Percentiles rank a stretch among this genome's conserved stretches.
phyloP scores from a whole-genome alignment of 2,329 filamentous ascomycete genomes.

The Cadophora sp. region DNA sequence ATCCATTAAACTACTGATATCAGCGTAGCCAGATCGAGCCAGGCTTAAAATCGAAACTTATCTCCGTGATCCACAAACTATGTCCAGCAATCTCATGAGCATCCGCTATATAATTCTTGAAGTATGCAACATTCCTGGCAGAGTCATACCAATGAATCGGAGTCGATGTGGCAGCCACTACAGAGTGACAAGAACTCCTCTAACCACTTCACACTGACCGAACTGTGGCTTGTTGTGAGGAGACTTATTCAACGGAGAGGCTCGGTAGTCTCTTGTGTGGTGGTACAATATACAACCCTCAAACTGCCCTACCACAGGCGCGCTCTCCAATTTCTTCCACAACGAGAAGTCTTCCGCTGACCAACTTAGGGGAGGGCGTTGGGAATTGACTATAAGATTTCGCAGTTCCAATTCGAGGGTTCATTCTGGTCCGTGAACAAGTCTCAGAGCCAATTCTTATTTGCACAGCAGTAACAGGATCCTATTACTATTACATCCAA shows the following conservation, averaged over 20 bases:
- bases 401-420: too few relatives aligned
- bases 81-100: slow-evolving; percentile 44
- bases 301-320: not conserved
- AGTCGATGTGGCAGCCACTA: slow-evolving; percentile 48
- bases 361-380: too few relatives aligned
- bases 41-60: not conserved
- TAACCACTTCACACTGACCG: slow-evolving; percentile 19
- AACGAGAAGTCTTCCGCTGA: not conserved
- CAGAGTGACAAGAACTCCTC: slow-evolving; percentile 20
- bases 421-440: too few relatives aligned
- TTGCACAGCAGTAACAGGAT: too few relatives aligned
- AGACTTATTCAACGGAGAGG: not conserved
- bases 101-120: slow-evolving; percentile 50
- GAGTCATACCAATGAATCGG: slow-evolving; percentile 55
- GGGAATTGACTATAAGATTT: too few relatives aligned
- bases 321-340: not conserved
- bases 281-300: not conserved
- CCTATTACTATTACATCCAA: too few relatives aligned
- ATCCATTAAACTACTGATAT: slow-evolving; percentile 44
- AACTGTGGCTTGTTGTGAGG: not conserved
- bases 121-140: slow-evolving; percentile 46
- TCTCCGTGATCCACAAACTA: slow-evolving; percentile 51
- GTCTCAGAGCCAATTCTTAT: too few relatives aligned
- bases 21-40: not conserved
- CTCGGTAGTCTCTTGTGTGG: not conserved